Percentiles rank a stretch among this genome's conserved stretches.
Evolutionary conservation across 2,329 filamentous ascomycete genomes (phyloP).

Genomic region (Bipolaris cookei): DNA sequence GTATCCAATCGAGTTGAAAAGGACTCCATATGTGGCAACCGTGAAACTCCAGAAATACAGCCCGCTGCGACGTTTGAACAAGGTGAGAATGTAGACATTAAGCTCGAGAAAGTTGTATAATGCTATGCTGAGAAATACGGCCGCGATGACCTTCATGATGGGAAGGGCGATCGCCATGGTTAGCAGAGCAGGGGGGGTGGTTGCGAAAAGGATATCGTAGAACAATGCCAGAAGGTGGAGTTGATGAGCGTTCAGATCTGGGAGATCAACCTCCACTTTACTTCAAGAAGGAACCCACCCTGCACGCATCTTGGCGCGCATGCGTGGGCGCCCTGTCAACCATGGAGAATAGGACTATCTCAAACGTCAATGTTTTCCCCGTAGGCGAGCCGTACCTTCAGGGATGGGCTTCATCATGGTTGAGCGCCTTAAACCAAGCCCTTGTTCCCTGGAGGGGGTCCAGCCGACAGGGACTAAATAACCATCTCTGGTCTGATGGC

Average conservation of each 20-base stretch:
- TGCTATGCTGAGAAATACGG: constrained; percentile 33
- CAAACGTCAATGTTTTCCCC: constrained; percentile 1
- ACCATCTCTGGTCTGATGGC: neutral
- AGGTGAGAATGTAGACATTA: constrained; percentile 53
- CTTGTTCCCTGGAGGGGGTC: constrained; percentile 2
- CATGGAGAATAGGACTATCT: constrained; percentile 3
- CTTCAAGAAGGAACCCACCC: constrained; percentile 6
- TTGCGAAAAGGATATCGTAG: constrained; percentile 4
- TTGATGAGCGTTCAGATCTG: constrained; percentile 6
- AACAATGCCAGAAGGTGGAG: constrained; percentile 7
- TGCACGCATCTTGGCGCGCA: neutral
- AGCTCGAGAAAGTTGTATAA: constrained; percentile 53
- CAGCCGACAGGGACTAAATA: neutral
- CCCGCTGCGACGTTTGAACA: constrained; percentile 54
- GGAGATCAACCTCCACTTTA: constrained; percentile 10
- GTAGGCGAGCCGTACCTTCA: constrained; percentile 6
- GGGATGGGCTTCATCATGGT: neutral
- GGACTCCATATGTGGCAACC: constrained; percentile 51
- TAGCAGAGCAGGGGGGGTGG: neutral
- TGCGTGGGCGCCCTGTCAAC: neutral
- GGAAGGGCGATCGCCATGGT: constrained; percentile 10
- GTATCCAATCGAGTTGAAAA: constrained; percentile 55
- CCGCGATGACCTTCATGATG: constrained; percentile 16
- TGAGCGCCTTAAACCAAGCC: neutral
- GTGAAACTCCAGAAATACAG: constrained; percentile 58